Evolutionary conservation across 441 rosid genomes (phyloP).

Genomic region (Erodium texanum): DNA sequence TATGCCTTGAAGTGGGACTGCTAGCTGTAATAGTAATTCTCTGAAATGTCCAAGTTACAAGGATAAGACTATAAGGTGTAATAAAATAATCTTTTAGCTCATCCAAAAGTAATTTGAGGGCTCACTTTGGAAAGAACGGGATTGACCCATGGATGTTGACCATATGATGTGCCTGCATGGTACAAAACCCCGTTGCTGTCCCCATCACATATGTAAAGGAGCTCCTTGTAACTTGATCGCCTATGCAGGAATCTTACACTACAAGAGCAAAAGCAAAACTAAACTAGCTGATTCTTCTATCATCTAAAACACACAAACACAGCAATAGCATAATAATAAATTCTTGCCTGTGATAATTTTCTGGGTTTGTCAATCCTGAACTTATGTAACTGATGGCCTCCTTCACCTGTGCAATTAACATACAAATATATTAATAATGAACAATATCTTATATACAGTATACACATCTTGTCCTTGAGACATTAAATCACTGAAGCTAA

Average conservation of each 20-base stretch:
- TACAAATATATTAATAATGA: constrained; percentile 12
- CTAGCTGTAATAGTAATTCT: constrained; percentile 65
- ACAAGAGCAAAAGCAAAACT: constrained; percentile 18
- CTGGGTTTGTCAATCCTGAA: constrained; percentile 33
- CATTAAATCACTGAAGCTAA: background rate
- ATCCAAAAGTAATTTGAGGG: background rate
- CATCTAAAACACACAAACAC: constrained; percentile 4
- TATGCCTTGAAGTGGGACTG: constrained; percentile 78
- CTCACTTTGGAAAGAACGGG: constrained; percentile 84
- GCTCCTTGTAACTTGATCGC: constrained; percentile 88
- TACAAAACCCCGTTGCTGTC: constrained; percentile 91
- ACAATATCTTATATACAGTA: background rate
- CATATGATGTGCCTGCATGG: constrained; percentile 84
- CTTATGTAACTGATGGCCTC: constrained; percentile 44
- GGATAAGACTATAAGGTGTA: constrained; percentile 15
- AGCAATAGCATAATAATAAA: constrained; percentile 4
- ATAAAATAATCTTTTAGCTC: background rate
- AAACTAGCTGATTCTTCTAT: constrained; percentile 5
- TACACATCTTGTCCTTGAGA: background rate
- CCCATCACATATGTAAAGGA: constrained; percentile 91
- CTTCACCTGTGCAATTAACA: constrained; percentile 41
- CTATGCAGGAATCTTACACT: constrained; percentile 67
- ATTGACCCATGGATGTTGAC: constrained; percentile 95
- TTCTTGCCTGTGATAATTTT: constrained; percentile 51
- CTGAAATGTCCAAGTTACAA: constrained; percentile 35